Evolutionary conservation across 129 eudicot species (phyloP), one percentile per base, ranked within the genome.

Genomic region (Lactuca sativa): DNA sequence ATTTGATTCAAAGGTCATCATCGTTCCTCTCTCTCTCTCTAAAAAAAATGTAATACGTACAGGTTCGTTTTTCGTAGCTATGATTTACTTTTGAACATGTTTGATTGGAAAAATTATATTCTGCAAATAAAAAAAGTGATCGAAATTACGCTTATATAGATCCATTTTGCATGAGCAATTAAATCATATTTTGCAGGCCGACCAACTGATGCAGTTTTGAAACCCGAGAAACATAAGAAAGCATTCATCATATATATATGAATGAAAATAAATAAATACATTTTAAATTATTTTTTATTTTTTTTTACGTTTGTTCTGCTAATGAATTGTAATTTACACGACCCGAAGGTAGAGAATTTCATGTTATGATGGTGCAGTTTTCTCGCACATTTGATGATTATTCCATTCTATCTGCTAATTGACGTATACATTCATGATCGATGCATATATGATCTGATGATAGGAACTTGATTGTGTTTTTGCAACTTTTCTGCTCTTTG

Each of bases 1-100:
- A 60, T 48, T 48, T n/a, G 7, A 43, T 70, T 71, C 58, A 43
- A 17, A 52, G 69, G 60, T 61, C 12, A 44, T 58, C 36, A 44
- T 58, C 36, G 1, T 21, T 37, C 18, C 25, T 55, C 61, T 57
- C 66, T 58, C 43, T 57, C 10, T 40, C 21, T 67, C 25, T 67
- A 16, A 5, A 30, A 32, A 31, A 59, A 12, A 2, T 25, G 10
- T 17, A 21, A 16, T 25, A 25, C 30, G 30, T 25, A 25, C 30
- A 25, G 30, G 1, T 25, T 25, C 30, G 30, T 25, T 25, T 25
- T 25, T 25, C 30, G 30, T 25, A 25, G 30, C 30, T 25, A 25
- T 25, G 30, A 25, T 25, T 25, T 25, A 25, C 30, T 25, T 25
- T 25, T 36, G 6, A 36, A 36, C 38, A 36, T 44, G 11, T 6